A percentile compares a stretch with the other conserved stretches of the same genome.
Evolutionary conservation across 129 eudicot genomes (phyloP).

Genomic region (Apium graveolens): DNA sequence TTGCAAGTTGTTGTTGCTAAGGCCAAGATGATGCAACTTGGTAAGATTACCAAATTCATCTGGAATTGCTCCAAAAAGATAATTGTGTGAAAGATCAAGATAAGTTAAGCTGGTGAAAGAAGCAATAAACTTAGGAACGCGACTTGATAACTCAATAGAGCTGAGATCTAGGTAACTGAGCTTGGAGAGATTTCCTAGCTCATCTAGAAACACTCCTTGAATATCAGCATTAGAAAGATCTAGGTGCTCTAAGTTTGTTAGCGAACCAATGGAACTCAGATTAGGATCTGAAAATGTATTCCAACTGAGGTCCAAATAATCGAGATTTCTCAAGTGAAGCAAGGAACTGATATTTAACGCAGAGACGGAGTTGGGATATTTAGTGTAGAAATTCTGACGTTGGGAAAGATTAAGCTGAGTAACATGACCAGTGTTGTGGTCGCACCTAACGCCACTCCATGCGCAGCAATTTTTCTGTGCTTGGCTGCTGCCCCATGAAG

Average conservation of each 20-base stretch:
- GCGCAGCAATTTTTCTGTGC: constrained; percentile 25
- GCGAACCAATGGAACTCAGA: constrained; percentile 1
- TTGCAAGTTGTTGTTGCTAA: background rate
- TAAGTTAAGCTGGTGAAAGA: constrained; percentile 12
- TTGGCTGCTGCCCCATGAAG: constrained; percentile 11
- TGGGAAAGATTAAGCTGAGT: constrained; percentile 13
- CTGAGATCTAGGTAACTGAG: background rate
- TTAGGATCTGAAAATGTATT: constrained; percentile 11
- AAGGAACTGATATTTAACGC: constrained; percentile 20
- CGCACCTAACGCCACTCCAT: constrained; percentile 28
- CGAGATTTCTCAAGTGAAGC: constrained; percentile 7
- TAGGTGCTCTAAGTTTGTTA: background rate
- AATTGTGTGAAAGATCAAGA: background rate
- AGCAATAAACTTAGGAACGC: constrained; percentile 13
- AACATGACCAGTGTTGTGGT: constrained; percentile 21
- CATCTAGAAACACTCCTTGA: background rate
- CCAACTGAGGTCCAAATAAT: constrained; percentile 9
- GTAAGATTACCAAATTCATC: constrained; percentile 20
- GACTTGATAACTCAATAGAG: background rate
- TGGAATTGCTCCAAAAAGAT: constrained; percentile 13
- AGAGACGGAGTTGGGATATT: no score
- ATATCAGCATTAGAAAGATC: background rate
- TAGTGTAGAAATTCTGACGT: background rate
- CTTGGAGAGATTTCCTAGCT: constrained; percentile 1
- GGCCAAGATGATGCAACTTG: constrained; percentile 19